These are phyloP conservation scores for Flaveria trinervia DNA, from an alignment of 129 eudicot species.

Conservation along the genomic window DNA sequence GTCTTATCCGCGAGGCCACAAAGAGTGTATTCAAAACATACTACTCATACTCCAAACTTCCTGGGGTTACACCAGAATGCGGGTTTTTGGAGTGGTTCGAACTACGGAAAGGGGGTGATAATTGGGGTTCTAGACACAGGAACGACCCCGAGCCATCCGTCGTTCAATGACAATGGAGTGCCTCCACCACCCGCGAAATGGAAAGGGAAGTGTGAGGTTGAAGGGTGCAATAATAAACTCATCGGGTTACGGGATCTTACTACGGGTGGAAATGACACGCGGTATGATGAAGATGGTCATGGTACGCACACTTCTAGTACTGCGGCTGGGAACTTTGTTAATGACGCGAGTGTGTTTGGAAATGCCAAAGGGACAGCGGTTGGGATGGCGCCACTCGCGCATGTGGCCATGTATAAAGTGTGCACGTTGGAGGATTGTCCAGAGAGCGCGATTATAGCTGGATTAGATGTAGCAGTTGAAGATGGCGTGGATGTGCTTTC, in stretches of 20 bases:
- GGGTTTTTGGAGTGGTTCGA: constrained; percentile 52
- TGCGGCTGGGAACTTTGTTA: constrained; percentile 54
- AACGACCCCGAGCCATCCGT: constrained; percentile 57
- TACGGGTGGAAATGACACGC: constrained; percentile 6
- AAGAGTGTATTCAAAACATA: constrained; percentile 28
- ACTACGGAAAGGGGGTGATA: constrained; percentile 55
- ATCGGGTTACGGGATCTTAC: constrained; percentile 54
- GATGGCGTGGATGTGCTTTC: constrained; percentile 73
- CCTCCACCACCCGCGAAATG: constrained; percentile 73
- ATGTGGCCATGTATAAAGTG: constrained; percentile 65
- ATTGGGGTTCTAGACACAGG: constrained; percentile 67
- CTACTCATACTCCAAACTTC: constrained; percentile 59
- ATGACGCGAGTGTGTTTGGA: constrained; percentile 50
- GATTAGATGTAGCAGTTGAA: constrained; percentile 58
- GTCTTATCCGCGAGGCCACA: constrained; percentile 50
- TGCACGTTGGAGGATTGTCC: constrained; percentile 32
- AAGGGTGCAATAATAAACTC: constrained; percentile 59
- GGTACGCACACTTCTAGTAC: constrained; percentile 70
- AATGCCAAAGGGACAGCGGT: constrained; percentile 56
- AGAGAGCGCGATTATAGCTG: constrained; percentile 56
- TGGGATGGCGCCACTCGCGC: constrained; percentile 63
- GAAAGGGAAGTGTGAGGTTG: constrained; percentile 64
- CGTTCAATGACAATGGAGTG: constrained; percentile 53
- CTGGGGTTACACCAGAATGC: constrained; percentile 54
- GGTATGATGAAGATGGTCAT: constrained; percentile 50